These are phyloP conservation scores for Microascus cirrosus DNA, from an alignment of 2,329 filamentous ascomycete species.

Conservation along the genomic window DNA sequence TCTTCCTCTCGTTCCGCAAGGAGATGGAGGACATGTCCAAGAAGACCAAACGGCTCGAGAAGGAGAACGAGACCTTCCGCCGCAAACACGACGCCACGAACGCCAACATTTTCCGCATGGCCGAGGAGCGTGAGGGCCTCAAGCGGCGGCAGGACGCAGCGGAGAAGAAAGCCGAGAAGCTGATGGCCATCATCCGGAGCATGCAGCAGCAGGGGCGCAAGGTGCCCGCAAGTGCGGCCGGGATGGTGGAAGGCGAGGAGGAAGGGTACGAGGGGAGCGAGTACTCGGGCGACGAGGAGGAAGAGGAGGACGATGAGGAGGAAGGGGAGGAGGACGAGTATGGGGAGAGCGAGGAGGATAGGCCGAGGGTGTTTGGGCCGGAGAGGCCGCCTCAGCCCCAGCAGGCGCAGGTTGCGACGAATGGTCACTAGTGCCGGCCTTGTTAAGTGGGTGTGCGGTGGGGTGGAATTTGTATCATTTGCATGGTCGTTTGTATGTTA, in stretches of 20 bases:
- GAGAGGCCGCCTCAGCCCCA: constrained; percentile 31
- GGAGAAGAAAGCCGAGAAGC: constrained; percentile 73
- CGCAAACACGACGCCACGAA: constrained; percentile 90
- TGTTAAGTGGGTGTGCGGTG: background rate
- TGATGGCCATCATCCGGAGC: constrained; percentile 87
- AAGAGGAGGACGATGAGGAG: constrained; percentile 50
- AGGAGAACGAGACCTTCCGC: constrained; percentile 85
- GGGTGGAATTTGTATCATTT: background rate
- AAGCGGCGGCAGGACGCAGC: constrained; percentile 22
- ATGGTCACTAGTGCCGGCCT: constrained; percentile 26
- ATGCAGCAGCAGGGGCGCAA: constrained; percentile 93
- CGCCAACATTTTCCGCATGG: constrained; percentile 94
- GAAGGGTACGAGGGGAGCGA: constrained; percentile 44
- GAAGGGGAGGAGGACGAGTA: constrained; percentile 25
- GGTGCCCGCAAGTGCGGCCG: constrained; percentile 51
- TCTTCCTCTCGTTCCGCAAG: constrained; percentile 93
- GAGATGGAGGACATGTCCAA: constrained; percentile 99
- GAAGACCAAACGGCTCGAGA: constrained; percentile 93
- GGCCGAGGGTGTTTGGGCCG: constrained; percentile 31
- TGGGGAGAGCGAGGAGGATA: constrained; percentile 3
- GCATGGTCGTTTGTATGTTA: background rate
- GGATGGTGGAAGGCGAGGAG: constrained; percentile 46
- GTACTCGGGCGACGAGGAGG: constrained; percentile 52
- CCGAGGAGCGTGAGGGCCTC: constrained; percentile 80
- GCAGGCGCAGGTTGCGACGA: constrained; percentile 20